These are phyloP conservation scores for cucumber (Cucumis sativus) DNA, from an alignment of 306 rosid species.

Conservation along the genomic window DNA sequence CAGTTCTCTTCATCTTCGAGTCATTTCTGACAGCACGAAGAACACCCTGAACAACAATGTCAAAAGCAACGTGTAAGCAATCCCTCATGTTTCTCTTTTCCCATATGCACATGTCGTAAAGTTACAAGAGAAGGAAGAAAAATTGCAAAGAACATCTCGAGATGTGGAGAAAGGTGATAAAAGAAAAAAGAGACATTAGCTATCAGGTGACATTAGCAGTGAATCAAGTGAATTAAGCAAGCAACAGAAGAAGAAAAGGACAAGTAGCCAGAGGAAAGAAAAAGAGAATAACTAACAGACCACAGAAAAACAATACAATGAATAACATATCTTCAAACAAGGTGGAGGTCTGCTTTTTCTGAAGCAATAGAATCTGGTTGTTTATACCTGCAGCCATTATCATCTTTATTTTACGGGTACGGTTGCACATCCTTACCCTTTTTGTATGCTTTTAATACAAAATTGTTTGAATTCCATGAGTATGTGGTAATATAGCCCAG, in stretches of 20 bases:
- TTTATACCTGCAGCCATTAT: neutral
- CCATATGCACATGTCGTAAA: neutral
- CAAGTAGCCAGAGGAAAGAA: neutral
- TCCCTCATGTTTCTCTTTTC: neutral
- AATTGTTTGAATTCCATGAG: neutral
- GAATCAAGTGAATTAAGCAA: neutral
- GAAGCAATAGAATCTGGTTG: neutral
- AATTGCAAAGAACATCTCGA: neutral
- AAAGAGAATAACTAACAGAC: neutral
- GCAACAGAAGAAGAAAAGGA: neutral
- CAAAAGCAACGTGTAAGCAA: slow-evolving; percentile 16
- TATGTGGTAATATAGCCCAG: neutral
- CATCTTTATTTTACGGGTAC: neutral
- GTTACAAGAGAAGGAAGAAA: neutral
- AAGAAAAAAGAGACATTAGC: neutral
- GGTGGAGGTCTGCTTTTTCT: neutral
- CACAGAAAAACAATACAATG: neutral
- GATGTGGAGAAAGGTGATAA: neutral
- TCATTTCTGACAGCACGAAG: slow-evolving; percentile 72
- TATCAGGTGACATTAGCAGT: neutral
- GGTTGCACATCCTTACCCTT: neutral
- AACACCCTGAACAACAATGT: slow-evolving; percentile 56
- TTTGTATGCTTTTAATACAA: neutral
- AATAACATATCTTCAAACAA: neutral
- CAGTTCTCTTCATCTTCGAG: slow-evolving; percentile 45